phyloP scores from a whole-genome alignment of 305 asterid genomes.

The Plantago coronopus region DNA sequence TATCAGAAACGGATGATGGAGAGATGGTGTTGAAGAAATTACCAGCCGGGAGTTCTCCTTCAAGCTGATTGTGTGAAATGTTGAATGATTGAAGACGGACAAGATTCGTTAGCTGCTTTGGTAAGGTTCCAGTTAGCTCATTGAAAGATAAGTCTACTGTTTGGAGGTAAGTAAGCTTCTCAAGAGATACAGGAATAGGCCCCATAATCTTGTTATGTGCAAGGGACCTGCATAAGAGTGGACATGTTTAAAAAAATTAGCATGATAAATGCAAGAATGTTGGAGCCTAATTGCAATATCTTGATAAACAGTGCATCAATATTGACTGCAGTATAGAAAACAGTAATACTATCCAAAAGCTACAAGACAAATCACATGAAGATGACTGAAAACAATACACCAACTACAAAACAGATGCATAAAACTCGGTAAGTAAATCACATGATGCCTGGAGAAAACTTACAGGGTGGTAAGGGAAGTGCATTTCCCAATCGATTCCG shows the following conservation, averaged over 20 bases:
- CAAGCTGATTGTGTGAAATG: constrained; percentile 84
- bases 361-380: constrained; percentile 10
- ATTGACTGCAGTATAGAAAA: constrained; percentile 5
- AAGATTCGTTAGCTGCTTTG: constrained; percentile 75
- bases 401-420: constrained; percentile 1
- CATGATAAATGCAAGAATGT: not conserved
- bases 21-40: constrained; percentile 80
- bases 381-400: constrained; percentile 6
- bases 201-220: constrained; percentile 64
- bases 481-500: constrained; percentile 57
- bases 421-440: constrained; percentile 9
- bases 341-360: constrained; percentile 12
- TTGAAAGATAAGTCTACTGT: constrained; percentile 67
- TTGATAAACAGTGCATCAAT: not conserved
- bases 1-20: constrained; percentile 62
- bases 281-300: not conserved
- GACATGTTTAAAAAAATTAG: constrained; percentile 1
- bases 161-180: constrained; percentile 55
- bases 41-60: constrained; percentile 80
- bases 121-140: constrained; percentile 65
- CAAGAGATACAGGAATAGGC: constrained; percentile 52
- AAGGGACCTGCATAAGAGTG: constrained; percentile 47
- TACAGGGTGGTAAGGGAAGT: constrained; percentile 58
- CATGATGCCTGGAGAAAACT: constrained; percentile 35
- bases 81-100: constrained; percentile 58